Evolutionary conservation across 768 basidiomycete species (phyloP), one percentile per base, ranked within the genome.

Genomic region (Lyophyllum shimeji): DNA sequence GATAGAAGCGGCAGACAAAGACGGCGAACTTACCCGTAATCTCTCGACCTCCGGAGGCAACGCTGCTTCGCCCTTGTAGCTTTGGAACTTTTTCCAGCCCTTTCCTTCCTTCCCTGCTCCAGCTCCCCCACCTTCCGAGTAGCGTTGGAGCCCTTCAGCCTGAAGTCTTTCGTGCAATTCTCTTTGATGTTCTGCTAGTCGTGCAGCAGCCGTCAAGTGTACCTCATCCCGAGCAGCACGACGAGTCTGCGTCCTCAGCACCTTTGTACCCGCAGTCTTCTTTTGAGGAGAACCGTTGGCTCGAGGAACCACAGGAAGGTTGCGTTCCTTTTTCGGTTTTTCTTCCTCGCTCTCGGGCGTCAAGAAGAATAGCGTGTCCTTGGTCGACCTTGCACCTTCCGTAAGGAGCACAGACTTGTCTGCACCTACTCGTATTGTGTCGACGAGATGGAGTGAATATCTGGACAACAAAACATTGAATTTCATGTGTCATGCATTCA

Each of bases 81-180:
- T 96, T 74, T 93, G 93, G 76, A 96, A 98, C 58, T 87, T 84
- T 69, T 95, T 96, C 89, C 95, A 95, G 13, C 86, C 83, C 69
- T 98, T 98, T 34, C 92, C 93, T 65, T 95, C 88, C 63, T 92
- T 93, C 13, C 87, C 89, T 40, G 82, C 82, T 20, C 76, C 75
- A 0, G 84, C 90, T 31, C 82, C 86, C 7, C 87, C 91, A 53
- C 87, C 89, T 64, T 92, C 91, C 0, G 91, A 89, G 68, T 85
- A 97, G 66, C 84, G 88, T 56, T 87, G 82, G 39, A 98, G 65
- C 15, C 96, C 97, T 42, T 89, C 88, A 1, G 78, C 69, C 64
- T 97, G 94, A 43, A 95, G 72, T 59, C 79, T 79, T 31, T 76
- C 76, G 62, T 95, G 96, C 24, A 98, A 71, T 43, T 93, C 87